phyloP scores from a whole-genome alignment of 176 grass and related monocot genomes.

The Bromus sterilis region DNA sequence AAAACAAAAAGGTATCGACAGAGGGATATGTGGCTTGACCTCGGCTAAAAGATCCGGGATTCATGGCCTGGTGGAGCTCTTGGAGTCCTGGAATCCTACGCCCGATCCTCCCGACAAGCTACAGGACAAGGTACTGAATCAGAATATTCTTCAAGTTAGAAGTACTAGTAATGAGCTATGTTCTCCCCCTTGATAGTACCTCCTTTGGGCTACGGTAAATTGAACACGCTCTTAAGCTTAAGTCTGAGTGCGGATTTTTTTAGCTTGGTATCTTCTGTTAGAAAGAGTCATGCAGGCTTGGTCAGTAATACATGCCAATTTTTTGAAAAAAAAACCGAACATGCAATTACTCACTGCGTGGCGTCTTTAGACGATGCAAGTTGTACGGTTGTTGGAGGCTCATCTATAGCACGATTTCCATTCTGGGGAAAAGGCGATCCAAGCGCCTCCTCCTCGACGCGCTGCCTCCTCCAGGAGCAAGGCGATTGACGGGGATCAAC shows the following conservation, averaged over 20 bases:
- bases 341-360: neutral
- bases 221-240: neutral
- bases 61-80: constrained; percentile 51
- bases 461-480: no score
- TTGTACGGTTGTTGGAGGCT: constrained; percentile 87
- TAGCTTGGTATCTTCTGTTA: neutral
- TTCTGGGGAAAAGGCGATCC: constrained; percentile 70
- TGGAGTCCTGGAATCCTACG: constrained; percentile 79
- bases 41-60: constrained; percentile 70
- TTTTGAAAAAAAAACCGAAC: neutral
- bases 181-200: no score
- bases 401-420: constrained; percentile 84
- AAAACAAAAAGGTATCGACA: constrained; percentile 36
- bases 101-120: constrained; percentile 53
- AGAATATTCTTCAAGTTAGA: no score
- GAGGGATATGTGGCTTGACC: constrained; percentile 78
- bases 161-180: neutral
- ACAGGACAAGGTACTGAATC: constrained; percentile 47
- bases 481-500: no score
- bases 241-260: neutral
- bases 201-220: neutral
- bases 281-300: neutral
- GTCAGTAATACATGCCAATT: neutral
- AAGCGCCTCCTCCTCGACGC: no score
- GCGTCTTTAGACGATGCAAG: constrained; percentile 31